A percentile compares a stretch with the other conserved stretches of the same genome.
phyloP scores from a whole-genome alignment of 768 basidiomycete species.

The Amanita thiersii region DNA sequence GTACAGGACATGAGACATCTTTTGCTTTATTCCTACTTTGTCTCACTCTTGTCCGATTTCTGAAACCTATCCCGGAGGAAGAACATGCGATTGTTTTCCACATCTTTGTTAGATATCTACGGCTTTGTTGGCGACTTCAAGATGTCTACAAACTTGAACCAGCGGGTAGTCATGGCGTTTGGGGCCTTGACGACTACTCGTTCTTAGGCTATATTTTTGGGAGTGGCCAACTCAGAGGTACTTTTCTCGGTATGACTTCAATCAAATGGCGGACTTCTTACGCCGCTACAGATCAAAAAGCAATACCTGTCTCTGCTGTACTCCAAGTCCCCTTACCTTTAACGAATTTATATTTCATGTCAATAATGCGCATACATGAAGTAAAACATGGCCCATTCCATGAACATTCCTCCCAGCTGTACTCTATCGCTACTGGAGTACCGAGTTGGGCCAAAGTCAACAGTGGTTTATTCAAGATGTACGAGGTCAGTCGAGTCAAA shows the following conservation, averaged over 20 bases:
- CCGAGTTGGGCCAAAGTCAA: constrained; percentile 90
- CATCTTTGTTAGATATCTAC: constrained; percentile 74
- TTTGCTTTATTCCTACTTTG: constrained; percentile 75
- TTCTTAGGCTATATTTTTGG: constrained; percentile 91
- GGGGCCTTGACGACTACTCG: constrained; percentile 91
- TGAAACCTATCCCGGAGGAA: constrained; percentile 47
- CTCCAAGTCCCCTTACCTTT: constrained; percentile 48
- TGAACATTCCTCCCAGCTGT: constrained; percentile 86
- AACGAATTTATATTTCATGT: constrained; percentile 77
- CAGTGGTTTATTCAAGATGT: constrained; percentile 92
- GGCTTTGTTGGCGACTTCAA: constrained; percentile 79
- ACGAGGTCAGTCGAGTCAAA: constrained; percentile 48
- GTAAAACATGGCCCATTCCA: constrained; percentile 86
- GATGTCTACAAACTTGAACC: constrained; percentile 88
- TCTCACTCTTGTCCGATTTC: constrained; percentile 61
- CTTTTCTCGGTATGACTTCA: constrained; percentile 5
- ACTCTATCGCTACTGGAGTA: constrained; percentile 83
- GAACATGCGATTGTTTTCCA: constrained; percentile 52
- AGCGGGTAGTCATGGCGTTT: constrained; percentile 96
- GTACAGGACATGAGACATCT: constrained; percentile 91
- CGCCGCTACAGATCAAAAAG: constrained; percentile 42
- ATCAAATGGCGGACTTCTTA: constrained; percentile 8
- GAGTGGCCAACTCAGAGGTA: constrained; percentile 80
- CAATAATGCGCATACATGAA: constrained; percentile 67
- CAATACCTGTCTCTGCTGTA: constrained; percentile 57